Percentiles rank a stretch among this genome's conserved stretches.
These are phyloP conservation scores for Wallacemonas sp. DNA, from an alignment of 208 protist species.

Conservation along the genomic window DNA sequence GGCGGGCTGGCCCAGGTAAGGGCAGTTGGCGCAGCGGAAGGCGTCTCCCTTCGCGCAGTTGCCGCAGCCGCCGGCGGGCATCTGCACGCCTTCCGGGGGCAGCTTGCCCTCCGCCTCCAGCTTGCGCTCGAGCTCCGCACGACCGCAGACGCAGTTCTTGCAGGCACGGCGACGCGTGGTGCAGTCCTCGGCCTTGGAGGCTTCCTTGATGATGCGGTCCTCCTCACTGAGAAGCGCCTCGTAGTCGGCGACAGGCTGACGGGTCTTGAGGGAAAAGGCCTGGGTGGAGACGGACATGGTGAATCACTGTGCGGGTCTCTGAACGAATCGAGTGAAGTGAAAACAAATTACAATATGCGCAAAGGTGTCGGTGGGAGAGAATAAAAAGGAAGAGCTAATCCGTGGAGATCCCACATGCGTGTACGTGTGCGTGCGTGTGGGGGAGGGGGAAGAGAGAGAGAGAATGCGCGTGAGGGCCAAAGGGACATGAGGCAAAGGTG, in stretches of 20 bases:
- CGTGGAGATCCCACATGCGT: too few relatives aligned
- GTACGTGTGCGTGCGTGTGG: neutral
- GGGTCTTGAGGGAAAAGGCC: slow-evolving; percentile 78
- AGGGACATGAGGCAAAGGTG: too few relatives aligned
- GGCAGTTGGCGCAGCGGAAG: slow-evolving; percentile 89
- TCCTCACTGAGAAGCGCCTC: slow-evolving; percentile 76
- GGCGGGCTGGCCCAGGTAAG: slow-evolving; percentile 83
- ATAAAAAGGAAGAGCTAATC: too few relatives aligned
- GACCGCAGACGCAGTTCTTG: slow-evolving; percentile 89
- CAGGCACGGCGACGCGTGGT: slow-evolving; percentile 78
- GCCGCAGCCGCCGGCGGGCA: slow-evolving; percentile 80
- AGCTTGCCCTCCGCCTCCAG: slow-evolving; percentile 49
- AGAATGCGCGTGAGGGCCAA: too few relatives aligned
- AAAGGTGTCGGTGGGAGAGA: too few relatives aligned
- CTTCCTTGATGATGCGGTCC: slow-evolving; percentile 56
- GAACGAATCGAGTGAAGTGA: too few relatives aligned
- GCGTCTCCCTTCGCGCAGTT: slow-evolving; percentile 89
- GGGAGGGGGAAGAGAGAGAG: too few relatives aligned
- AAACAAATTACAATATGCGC: too few relatives aligned
- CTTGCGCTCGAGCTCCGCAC: slow-evolving; percentile 64
- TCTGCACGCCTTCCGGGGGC: slow-evolving; percentile 25
- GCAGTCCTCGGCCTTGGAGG: slow-evolving; percentile 69
- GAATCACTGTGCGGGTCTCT: neutral
- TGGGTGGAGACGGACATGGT: slow-evolving; percentile 30
- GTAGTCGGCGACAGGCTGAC: slow-evolving; percentile 72